Evolutionary conservation across 83 land plant genomes (phyloP).

Genomic region (Picea abies): DNA sequence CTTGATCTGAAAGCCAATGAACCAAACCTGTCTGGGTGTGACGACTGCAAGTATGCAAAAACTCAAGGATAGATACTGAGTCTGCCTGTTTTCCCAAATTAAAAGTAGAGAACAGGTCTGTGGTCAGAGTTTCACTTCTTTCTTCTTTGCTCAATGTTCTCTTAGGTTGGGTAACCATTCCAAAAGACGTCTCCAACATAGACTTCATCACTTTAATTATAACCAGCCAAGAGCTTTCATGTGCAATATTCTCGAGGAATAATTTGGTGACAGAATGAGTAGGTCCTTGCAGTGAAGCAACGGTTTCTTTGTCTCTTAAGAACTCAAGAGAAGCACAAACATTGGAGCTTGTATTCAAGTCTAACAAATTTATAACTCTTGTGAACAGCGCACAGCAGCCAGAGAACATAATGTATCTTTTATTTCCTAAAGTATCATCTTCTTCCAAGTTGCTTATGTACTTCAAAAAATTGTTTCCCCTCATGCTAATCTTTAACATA

Average conservation of each 20-base stretch:
- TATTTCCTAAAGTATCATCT: constrained; percentile 5
- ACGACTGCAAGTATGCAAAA: constrained; percentile 21
- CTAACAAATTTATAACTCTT: neutral
- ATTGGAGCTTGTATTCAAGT: neutral
- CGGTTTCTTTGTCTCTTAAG: neutral
- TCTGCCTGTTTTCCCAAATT: neutral
- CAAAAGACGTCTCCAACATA: neutral
- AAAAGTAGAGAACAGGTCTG: neutral
- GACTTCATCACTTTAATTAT: neutral
- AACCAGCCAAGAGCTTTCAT: constrained; percentile 11
- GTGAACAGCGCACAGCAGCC: neutral
- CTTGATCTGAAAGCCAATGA: constrained; percentile 18
- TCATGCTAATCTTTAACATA: neutral
- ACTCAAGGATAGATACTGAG: constrained; percentile 18
- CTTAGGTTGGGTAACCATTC: neutral
- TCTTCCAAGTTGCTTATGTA: neutral
- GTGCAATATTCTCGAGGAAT: neutral
- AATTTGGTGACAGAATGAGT: constrained; percentile 4
- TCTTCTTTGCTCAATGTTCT: neutral
- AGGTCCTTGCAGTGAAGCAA: neutral
- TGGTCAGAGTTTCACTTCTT: neutral
- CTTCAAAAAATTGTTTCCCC: neutral
- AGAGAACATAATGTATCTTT: neutral
- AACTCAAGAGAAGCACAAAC: neutral
- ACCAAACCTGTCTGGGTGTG: constrained; percentile 25